These are phyloP conservation scores for Diaporthe helianthi DNA, from an alignment of 2,329 filamentous ascomycete species.

Conservation along the genomic window DNA sequence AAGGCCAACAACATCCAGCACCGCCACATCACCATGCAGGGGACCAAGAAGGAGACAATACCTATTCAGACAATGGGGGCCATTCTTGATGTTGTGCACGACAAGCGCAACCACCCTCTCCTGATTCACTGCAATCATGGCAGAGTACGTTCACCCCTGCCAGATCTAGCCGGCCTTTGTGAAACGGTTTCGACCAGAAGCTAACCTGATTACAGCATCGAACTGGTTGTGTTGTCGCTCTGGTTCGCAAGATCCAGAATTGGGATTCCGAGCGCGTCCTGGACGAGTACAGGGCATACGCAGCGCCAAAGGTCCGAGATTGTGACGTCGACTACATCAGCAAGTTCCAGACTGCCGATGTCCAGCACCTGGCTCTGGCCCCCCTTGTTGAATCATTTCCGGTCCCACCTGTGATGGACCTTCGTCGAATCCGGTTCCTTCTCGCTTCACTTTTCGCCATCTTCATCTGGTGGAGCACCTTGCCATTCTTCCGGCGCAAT, in stretches of 20 bases:
- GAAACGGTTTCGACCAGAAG: not conserved
- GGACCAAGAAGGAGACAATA: constrained; percentile 85
- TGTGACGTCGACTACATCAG: constrained; percentile 66
- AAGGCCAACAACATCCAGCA: constrained; percentile 72
- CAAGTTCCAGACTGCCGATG: constrained; percentile 51
- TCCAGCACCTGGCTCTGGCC: constrained; percentile 32
- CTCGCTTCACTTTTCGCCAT: constrained; percentile 15
- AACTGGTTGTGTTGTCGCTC: constrained; percentile 86
- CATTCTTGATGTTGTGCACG: constrained; percentile 75
- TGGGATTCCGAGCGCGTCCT: constrained; percentile 70
- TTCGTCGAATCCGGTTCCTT: constrained; percentile 39
- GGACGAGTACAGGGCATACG: constrained; percentile 76
- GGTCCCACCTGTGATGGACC: constrained; percentile 41
- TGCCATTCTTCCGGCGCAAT: constrained; percentile 4
- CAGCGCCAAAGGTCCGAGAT: constrained; percentile 65
- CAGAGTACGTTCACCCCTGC: constrained; percentile 58
- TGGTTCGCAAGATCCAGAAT: constrained; percentile 75
- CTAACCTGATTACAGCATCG: constrained; percentile 65
- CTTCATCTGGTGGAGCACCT: constrained; percentile 22
- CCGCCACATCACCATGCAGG: constrained; percentile 77
- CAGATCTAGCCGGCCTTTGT: not conserved
- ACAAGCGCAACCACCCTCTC: constrained; percentile 78
- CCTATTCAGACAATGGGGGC: constrained; percentile 70
- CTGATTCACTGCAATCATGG: constrained; percentile 94
- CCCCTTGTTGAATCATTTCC: constrained; percentile 28